Percentiles rank a stretch among this genome's conserved stretches.
Conservation (phyloP, 2,329 filamentous ascomycete genomes). For the Calonectria pseudoturangicola region DNA sequence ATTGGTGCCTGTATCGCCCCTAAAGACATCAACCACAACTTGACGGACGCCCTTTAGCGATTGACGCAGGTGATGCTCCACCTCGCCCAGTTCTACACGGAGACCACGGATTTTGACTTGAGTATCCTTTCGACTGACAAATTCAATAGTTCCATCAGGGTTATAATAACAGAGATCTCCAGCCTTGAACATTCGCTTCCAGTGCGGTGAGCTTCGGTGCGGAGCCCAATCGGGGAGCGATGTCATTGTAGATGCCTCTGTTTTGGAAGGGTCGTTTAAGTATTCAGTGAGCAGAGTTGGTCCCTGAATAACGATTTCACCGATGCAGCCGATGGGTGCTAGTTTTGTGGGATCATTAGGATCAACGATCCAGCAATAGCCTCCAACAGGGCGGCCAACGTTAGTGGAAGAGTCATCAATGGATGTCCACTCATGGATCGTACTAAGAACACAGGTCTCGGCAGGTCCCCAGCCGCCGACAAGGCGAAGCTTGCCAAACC, state of each 20-base stretch:
- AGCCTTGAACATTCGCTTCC: conserved; percentile 18
- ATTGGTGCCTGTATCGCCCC: neutral
- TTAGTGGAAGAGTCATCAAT: neutral
- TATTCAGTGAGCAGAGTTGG: conserved; percentile 18
- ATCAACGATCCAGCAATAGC: conserved; percentile 19
- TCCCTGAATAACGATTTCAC: conserved; percentile 16
- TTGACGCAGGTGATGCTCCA: conserved; percentile 17
- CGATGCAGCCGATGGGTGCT: conserved; percentile 1
- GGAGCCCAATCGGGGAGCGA: conserved; percentile 1
- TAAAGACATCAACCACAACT: conserved; percentile 15
- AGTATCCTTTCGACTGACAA: conserved; percentile 62
- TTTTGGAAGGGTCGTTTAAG: neutral
- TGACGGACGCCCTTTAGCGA: neutral
- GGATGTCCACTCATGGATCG: conserved; percentile 9
- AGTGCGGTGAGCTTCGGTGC: neutral
- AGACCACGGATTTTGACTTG: conserved; percentile 75
- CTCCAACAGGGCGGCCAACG: conserved; percentile 16
- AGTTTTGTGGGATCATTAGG: neutral
- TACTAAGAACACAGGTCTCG: conserved; percentile 17
- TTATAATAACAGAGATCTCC: conserved; percentile 19
- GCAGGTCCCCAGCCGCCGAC: conserved; percentile 13
- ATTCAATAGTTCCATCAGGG: conserved; percentile 15
- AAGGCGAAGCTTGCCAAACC: conserved; percentile 17
- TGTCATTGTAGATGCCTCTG: conserved; percentile 1
- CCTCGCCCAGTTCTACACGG: conserved; percentile 48